Evolutionary conservation across 192 early-diverging fungal genomes (phyloP), one percentile per base, ranked within the genome.

Genomic region (Coemansia sp.): DNA sequence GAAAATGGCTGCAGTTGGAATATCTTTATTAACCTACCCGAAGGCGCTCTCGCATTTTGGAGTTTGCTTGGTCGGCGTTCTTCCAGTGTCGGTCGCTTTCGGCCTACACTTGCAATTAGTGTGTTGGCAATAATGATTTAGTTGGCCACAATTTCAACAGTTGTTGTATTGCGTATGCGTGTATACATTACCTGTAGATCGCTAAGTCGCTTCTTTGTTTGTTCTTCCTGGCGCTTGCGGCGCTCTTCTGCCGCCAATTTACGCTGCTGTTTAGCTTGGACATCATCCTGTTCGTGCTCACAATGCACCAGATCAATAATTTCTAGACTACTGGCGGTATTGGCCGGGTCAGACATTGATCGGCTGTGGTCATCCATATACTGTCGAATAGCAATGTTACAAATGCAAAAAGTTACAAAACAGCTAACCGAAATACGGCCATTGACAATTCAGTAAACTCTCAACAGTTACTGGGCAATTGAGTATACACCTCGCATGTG

Each of bases 41-140:
- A 66, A 97, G 93, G 47, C 83, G 83, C 44, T 87, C 89, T 9
- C 95, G 87, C 44, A 97, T 62, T 44, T 72, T 72, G 66, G 92
- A 89, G 33, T 92, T 95, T 34, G 86, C 76, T 8, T 87, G 74
- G 70, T 95, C 97, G 1, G 94, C 87, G 72, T 97, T 91, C 31
- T 77, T 87, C 94, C 94, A 96, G 44, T 90, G 86, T 16, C 77
- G 72, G n/a, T 95, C 87, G 60, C 87, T 94, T 5, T 87, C 76
- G 11, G 75, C 75, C 75, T 92, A 89, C 24, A 94, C 22, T 31
- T 6, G 24, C 33, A 33, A 49, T 11, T 24, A 13, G 27, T 3
- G 55, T 53, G 20, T 2, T 29, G 16, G 5, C 7, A 15, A 9
- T 39, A 20, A 24, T 15, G 4, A 2, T 38, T 57, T 61, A 61